phyloP scores from a whole-genome alignment of 2,329 filamentous ascomycete species.

The Phyllosticta citrichinensis region DNA sequence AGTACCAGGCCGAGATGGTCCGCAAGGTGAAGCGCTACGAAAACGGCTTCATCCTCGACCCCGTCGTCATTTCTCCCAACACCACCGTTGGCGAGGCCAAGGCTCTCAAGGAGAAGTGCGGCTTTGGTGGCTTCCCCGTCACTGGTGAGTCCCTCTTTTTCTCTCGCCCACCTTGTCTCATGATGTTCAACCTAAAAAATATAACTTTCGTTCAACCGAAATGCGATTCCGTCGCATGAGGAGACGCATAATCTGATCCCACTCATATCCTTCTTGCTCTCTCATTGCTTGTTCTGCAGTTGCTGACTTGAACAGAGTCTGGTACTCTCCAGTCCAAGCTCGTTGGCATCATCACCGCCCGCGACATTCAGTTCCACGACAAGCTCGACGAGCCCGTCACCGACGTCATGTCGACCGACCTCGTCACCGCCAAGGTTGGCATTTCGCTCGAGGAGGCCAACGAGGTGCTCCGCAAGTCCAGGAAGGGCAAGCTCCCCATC shows the following conservation, averaged over 20 bases:
- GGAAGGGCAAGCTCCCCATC: constrained; percentile 97
- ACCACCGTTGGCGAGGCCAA: constrained; percentile 88
- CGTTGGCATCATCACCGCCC: constrained; percentile 92
- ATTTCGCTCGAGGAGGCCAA: constrained; percentile 85
- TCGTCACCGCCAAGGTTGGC: constrained; percentile 76
- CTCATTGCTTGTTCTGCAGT: constrained; percentile 19
- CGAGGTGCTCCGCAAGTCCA: constrained; percentile 82
- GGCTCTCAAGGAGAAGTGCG: constrained; percentile 93
- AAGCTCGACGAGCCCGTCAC: constrained; percentile 63
- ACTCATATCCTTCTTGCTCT: constrained; percentile 21
- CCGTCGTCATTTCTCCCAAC: constrained; percentile 76
- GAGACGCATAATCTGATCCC: constrained; percentile 50
- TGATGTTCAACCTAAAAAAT: constrained; percentile 66
- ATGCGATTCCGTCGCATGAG: constrained; percentile 75
- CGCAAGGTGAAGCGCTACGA: constrained; percentile 98
- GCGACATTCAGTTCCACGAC: constrained; percentile 94
- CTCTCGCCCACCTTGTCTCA: constrained; percentile 23
- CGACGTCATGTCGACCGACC: constrained; percentile 89
- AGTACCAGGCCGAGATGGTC: constrained; percentile 97
- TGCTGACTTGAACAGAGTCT: constrained; percentile 50
- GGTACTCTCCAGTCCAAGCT: constrained; percentile 93
- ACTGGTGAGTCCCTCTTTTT: constrained; percentile 63
- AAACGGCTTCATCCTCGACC: constrained; percentile 97
- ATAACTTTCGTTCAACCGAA: constrained; percentile 99
- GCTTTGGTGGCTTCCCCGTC: constrained; percentile 95